Conservation (phyloP, 1,284 basidiomycete species). For the Sporisorium sorghi region DNA sequence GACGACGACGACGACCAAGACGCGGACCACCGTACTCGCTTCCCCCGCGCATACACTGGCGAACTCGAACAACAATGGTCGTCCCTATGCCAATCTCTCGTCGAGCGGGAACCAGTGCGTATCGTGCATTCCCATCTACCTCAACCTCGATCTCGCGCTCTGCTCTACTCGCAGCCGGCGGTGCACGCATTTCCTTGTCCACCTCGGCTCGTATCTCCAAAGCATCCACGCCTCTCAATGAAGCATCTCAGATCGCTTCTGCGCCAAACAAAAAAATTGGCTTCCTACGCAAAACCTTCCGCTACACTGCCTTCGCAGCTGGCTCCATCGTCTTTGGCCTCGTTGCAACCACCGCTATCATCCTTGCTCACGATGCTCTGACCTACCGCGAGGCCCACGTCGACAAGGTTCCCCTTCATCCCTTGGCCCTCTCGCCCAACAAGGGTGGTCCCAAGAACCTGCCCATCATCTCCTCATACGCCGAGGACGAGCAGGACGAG, state of each 20-base stretch:
- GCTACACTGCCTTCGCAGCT: constrained; percentile 35
- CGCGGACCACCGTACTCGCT: background rate
- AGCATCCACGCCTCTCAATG: constrained; percentile 36
- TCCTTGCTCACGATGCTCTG: constrained; percentile 60
- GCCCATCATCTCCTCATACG: constrained; percentile 58
- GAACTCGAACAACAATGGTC: constrained; percentile 13
- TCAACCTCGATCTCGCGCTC: constrained; percentile 2
- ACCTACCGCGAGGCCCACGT: constrained; percentile 60
- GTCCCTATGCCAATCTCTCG: constrained; percentile 9
- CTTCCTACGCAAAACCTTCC: constrained; percentile 26
- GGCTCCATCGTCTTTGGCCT: constrained; percentile 61
- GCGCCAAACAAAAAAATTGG: constrained; percentile 13
- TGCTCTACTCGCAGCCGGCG: background rate
- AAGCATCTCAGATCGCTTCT: constrained; percentile 12
- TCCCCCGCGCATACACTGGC: background rate
- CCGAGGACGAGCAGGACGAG: constrained; percentile 52
- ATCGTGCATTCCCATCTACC: background rate
- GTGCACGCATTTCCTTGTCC: constrained; percentile 8
- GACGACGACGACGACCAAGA: background rate
- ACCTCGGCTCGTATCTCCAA: constrained; percentile 9
- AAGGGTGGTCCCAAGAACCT: constrained; percentile 65
- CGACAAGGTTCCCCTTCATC: constrained; percentile 53
- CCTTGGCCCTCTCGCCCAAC: constrained; percentile 53
- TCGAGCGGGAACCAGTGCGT: constrained; percentile 7
- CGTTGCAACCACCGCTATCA: constrained; percentile 44